A percentile compares a stretch with the other conserved stretches of the same genome.
Evolutionary conservation across 352 stramenopile genomes (phyloP).

Genomic region (Albugo candida): DNA sequence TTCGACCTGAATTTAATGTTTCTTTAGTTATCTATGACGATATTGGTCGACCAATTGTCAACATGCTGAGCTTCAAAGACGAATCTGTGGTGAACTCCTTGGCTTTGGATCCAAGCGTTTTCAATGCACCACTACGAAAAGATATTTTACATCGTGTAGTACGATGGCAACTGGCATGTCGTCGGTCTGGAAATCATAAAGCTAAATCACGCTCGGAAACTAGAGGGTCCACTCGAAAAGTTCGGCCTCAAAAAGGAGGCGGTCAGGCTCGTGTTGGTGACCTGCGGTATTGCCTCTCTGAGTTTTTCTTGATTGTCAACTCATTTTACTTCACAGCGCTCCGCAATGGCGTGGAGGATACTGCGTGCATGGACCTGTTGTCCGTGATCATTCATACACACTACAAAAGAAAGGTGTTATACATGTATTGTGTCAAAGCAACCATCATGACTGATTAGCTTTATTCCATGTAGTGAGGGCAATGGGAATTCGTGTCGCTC

Average conservation of each 20-base stretch:
- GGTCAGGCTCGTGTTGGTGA: conserved; percentile 73
- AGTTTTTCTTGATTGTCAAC: background rate
- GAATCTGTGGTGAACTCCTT: conserved; percentile 22
- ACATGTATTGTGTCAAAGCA: background rate
- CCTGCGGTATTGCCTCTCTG: conserved; percentile 16
- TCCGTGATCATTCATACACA: conserved; percentile 76
- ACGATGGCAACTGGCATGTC: conserved; percentile 70
- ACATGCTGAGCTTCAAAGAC: conserved; percentile 35
- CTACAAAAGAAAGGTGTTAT: conserved; percentile 52
- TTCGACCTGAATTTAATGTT: background rate
- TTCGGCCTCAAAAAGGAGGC: conserved; percentile 78
- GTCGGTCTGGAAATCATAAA: conserved; percentile 73
- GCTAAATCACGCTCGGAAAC: conserved; percentile 77
- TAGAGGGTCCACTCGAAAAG: conserved; percentile 73
- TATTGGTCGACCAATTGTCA: conserved; percentile 41
- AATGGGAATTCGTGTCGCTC: conserved; percentile 65
- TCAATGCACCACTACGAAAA: conserved; percentile 49
- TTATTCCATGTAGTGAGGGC: conserved; percentile 23
- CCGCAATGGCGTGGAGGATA: conserved; percentile 76
- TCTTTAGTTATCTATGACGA: conserved; percentile 20
- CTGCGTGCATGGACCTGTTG: conserved; percentile 61
- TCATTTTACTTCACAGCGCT: conserved; percentile 12
- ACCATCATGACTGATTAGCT: background rate
- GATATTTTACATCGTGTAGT: conserved; percentile 80
- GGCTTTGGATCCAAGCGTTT: conserved; percentile 50